Percentiles rank a stretch among this genome's conserved stretches.
Conservation (phyloP, 176 grass and related monocot genomes). For the Carex cristatella region DNA sequence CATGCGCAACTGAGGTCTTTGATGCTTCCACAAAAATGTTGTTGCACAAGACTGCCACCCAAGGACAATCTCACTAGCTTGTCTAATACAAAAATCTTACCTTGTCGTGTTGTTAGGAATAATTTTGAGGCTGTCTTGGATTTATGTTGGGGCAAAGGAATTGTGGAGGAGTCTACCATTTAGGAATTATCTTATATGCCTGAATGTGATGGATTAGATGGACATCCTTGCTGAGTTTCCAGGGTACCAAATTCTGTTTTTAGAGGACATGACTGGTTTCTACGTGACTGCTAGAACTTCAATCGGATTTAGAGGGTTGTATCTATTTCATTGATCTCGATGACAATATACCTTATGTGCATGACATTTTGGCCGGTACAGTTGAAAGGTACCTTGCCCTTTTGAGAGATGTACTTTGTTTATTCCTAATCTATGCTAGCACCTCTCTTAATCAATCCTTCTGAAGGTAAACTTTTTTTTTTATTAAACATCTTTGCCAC, state of each 20-base stretch:
- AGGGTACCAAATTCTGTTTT: neutral
- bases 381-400: too few relatives aligned
- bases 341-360: too few relatives aligned
- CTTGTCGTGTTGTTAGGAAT: neutral
- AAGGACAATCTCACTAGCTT: neutral
- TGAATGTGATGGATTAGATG: neutral
- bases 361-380: too few relatives aligned
- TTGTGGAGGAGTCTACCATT: neutral
- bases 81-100: neutral
- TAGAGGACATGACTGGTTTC: neutral
- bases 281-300: neutral
- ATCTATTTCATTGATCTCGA: neutral
- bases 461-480: too few relatives aligned
- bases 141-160: too few relatives aligned
- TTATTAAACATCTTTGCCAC: too few relatives aligned
- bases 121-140: neutral
- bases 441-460: too few relatives aligned
- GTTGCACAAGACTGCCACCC: neutral
- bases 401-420: too few relatives aligned
- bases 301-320: neutral
- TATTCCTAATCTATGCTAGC: too few relatives aligned
- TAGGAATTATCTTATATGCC: neutral
- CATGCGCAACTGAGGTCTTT: neutral
- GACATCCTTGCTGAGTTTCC: too few relatives aligned
- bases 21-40: neutral